Percentiles rank a stretch among this genome's conserved stretches.
These are phyloP conservation scores for Eutreptiella sp. DNA, from an alignment of 208 protist species.

Conservation along the genomic window DNA sequence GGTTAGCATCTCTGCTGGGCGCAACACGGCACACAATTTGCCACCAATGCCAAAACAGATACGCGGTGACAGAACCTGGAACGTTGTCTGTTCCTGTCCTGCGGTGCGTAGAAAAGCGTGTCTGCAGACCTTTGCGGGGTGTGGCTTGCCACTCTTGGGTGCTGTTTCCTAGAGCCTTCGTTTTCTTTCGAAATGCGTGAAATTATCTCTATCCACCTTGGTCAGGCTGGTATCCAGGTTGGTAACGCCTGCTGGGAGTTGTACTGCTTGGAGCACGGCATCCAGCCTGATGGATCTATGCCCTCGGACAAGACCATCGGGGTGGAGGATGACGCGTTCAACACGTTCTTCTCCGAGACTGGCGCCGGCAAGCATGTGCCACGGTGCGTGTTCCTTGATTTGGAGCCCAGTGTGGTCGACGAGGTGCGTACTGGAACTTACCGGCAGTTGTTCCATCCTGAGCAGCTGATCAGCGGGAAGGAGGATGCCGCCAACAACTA, in stretches of 20 bases:
- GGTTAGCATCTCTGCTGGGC: too few species aligned
- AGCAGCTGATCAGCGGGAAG: slow-evolving; percentile 92
- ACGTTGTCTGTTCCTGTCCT: too few species aligned
- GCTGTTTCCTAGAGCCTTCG: too few species aligned
- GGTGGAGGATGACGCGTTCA: slow-evolving; percentile 80
- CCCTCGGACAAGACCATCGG: slow-evolving; percentile 73
- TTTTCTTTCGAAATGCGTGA: too few species aligned
- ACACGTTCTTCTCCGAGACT: slow-evolving; percentile 92
- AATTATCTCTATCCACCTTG: slow-evolving; percentile 86
- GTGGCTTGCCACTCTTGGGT: too few species aligned
- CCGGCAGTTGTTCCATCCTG: slow-evolving; percentile 91
- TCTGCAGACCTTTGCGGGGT: too few species aligned
- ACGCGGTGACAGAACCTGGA: too few species aligned
- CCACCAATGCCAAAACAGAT: too few species aligned
- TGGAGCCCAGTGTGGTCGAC: slow-evolving; percentile 95
- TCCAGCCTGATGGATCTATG: slow-evolving; percentile 74
- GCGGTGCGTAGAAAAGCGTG: too few species aligned
- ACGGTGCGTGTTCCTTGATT: slow-evolving; percentile 87
- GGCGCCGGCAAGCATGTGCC: slow-evolving; percentile 84
- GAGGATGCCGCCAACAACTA: slow-evolving; percentile 98
- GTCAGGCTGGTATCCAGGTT: slow-evolving; percentile 93
- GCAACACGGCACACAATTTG: too few species aligned
- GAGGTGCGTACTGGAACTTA: slow-evolving; percentile 91
- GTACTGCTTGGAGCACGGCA: slow-evolving; percentile 82
- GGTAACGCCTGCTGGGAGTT: slow-evolving; percentile 93